Evolutionary conservation across 208 protist genomes (phyloP), one percentile per base, ranked within the genome.

Genomic region (Trypanosomatidae sp.): DNA sequence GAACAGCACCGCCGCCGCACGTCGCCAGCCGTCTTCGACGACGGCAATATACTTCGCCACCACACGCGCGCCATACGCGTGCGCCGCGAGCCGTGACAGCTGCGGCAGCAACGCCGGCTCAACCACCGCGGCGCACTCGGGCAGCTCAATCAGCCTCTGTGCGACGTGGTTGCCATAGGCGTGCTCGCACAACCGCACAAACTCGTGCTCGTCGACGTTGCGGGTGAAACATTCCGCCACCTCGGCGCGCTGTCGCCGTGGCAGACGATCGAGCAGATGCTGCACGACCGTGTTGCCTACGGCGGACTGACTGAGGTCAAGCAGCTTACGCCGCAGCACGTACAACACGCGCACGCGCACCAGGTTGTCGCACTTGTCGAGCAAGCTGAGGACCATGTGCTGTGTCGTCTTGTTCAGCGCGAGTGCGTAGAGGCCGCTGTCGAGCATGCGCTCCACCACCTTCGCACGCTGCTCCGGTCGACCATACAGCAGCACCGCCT

Each of bases 401-500:
- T 87, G 71, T 16, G 85, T 88, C 11, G 59, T 64, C 35, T 73
- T 80, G 63, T 75, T 87, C 6, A 90, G 58, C 20, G 75, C 59
- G 5, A 94, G 68, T 18, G 62, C 60, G 51, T 90, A 90, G n/a
- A n/a, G n/a, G 4, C 64, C 61, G 30, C 65, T 66, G 10, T 74
- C 72, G 0, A 94, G 46, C 26, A 94, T 19, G 50, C 80, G 80
- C 53, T 86, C 65, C 41, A 90, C 65, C 25, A 90, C 80, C 61
- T 88, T 83, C 2, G 72, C 72, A 0, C 78, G 71, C 70, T 87
- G 80, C 43, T 79, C 78, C 3, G 80, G 72, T 22, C 53, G 69
- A n/a, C 85, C 85, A 56, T 90, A 94, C 7, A 82, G 35, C 6
- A 94, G 43, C 33, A 90, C 64, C 11, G 85, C 85, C 68, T 94